Evolutionary conservation across 805 yeast species (phyloP), one percentile per base, ranked within the genome.

Genomic region (Candida arabinofermentans): DNA sequence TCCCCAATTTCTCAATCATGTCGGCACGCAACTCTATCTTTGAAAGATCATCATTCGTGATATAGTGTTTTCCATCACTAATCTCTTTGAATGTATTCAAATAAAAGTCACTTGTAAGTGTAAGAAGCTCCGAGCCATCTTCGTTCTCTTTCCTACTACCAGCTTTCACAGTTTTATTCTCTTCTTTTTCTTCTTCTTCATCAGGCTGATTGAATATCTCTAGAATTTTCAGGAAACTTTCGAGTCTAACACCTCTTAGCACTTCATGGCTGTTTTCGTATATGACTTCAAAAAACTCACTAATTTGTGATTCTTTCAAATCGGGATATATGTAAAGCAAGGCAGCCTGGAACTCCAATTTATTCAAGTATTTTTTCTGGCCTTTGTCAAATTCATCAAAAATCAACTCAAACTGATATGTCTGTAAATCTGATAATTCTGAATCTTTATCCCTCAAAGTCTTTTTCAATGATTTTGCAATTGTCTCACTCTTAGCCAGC

Each of bases 331-430:
- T 54, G 31, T 66, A 57, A n/a, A 64, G 63, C 43, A 74, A 52
- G 2, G 75, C 72, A 0, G 65, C 66, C 3, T 62, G 55, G 44
- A 74, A 75, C 51, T 74, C 79, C 9, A 46, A 37, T 41, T 67
- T 67, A 26, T 62, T 60, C 40, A 74, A 54, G 27, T 62, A 57
- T 29, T 64, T 62, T 41, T 66, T 66, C 35, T 58, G 58, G 1
- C 65, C 62, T 24, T 53, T 58, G 42, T 61, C 65, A 42, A 68
- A 68, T 43, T 64, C 66, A 9, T 71, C 53, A 46, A 75, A 74
- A 13, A 71, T 65, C 4, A 67, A 51, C 46, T 70, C 74, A 48
- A 69, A 69, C 40, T 71, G 74, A 34, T 65, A 71, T 17, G 66
- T 26, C 16, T 44, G 42, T 29, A 51, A 34, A 23, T 41, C 42